Evolutionary conservation across 768 basidiomycete species (phyloP).

Genomic region (Cyathus striatus): DNA sequence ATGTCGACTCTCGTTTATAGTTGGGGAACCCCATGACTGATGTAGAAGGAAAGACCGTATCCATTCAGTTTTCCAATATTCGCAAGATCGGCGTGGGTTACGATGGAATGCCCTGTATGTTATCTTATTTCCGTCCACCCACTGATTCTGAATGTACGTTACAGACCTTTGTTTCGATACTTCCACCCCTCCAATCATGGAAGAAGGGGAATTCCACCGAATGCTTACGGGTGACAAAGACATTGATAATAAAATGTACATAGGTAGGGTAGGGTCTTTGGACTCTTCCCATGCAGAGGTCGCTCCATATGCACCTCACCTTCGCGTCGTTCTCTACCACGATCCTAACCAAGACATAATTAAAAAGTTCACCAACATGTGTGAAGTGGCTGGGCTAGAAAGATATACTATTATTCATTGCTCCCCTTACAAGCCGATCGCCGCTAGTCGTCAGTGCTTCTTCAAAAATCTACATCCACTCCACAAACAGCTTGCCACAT

Average conservation of each 20-base stretch:
- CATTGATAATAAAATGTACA: conserved; percentile 34
- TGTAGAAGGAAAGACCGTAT: conserved; percentile 42
- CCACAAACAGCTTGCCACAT: conserved; percentile 26
- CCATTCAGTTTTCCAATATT: conserved; percentile 53
- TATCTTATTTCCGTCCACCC: neutral
- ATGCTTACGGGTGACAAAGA: conserved; percentile 34
- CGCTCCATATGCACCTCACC: conserved; percentile 67
- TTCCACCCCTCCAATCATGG: conserved; percentile 58
- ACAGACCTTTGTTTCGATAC: conserved; percentile 56
- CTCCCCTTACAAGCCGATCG: conserved; percentile 6
- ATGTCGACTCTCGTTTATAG: conserved; percentile 24
- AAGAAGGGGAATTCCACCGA: conserved; percentile 54
- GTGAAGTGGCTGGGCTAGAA: conserved; percentile 34
- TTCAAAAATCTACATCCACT: conserved; percentile 31
- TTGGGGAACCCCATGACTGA: conserved; percentile 55
- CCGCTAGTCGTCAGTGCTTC: conserved; percentile 31
- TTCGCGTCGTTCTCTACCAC: conserved; percentile 58
- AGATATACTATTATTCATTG: conserved; percentile 25
- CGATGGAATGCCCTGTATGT: conserved; percentile 62
- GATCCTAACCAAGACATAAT: conserved; percentile 39
- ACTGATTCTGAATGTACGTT: neutral
- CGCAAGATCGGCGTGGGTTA: conserved; percentile 55
- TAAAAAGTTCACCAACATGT: conserved; percentile 47
- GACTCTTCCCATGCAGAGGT: conserved; percentile 54
- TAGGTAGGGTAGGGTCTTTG: conserved; percentile 48